Base-by-base conservation (phyloP, 441 rosid species). In the Adansonia rubrostipa region DNA sequence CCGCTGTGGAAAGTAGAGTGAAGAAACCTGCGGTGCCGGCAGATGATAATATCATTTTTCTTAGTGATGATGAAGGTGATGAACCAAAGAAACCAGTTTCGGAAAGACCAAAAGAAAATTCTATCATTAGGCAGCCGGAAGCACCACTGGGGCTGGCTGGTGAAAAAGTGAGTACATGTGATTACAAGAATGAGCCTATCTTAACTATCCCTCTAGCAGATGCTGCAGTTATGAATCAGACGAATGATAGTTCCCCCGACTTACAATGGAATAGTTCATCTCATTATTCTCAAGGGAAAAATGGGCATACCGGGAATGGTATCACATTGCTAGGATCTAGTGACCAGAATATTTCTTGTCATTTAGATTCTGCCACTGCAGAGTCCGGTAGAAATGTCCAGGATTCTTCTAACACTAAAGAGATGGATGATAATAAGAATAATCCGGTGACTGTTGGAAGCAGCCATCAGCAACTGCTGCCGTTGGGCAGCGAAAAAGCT, bases 51-150 rank as follows among this genome's bases (percentile, higher is more conserved):
- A 78, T 95, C 77, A 91, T 95, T 81, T 85, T 87, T 79, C 94
- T 95, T 77, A 93, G 98, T 72, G 98, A 97, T 75, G 98, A 97
- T 80, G 98, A 95, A 83, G 82, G 76, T 48, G 92, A 87, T 71
- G 93, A 83, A 80, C 84, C 85, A 56, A 76, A 82, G 84, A 90
- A 86, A 82, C 83, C 82, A 76, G 80, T 73, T 83, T 79, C 74
- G 22, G 81, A 76, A 85, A 78, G 67, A 80, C 77, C 80, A 73
- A 85, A 80, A 60, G 86, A 77, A 84, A 80, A 64, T 78, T 61
- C 86, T 71, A 58, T 50, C 20, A 72, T 65, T 24, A 84, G 85
- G 80, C 71, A 69, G 56, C 71, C 82, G 15, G 89, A 84, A 65
- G 74, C 70, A 74, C 81, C 80, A 51, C 88, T 78, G 78, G 85